Percentiles rank a stretch among this genome's conserved stretches.
These are phyloP conservation scores for Silene latifolia DNA, from an alignment of 148 eudicot genomes.

Conservation along the genomic window DNA sequence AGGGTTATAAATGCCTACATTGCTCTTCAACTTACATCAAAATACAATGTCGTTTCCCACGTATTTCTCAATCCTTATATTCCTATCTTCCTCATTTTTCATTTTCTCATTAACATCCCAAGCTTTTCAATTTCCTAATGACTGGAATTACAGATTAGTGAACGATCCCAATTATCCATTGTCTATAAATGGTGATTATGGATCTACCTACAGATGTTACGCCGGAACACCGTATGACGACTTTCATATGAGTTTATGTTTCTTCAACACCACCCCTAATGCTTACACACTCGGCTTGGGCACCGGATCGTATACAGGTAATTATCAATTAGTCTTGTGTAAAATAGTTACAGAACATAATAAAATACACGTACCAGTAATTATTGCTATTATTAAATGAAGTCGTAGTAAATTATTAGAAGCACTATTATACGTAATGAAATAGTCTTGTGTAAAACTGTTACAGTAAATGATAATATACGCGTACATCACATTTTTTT, in stretches of 20 bases:
- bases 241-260: slow-evolving; percentile 8
- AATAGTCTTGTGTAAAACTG: too few relatives aligned
- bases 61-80: background rate
- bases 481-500: too few relatives aligned
- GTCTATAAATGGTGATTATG: background rate
- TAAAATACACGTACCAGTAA: too few relatives aligned
- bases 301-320: background rate
- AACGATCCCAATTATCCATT: background rate
- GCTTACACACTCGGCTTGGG: slow-evolving; percentile 13
- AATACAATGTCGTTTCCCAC: background rate
- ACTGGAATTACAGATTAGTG: background rate
- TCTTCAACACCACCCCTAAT: slow-evolving; percentile 14
- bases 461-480: too few relatives aligned
- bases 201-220: slow-evolving; percentile 6
- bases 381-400: too few relatives aligned
- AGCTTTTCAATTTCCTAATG: background rate
- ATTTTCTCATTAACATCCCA: too few relatives aligned
- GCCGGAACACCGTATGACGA: slow-evolving; percentile 1
- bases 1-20: background rate
- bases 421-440: too few relatives aligned
- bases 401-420: too few relatives aligned
- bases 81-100: background rate
- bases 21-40: background rate
- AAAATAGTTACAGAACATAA: too few relatives aligned
- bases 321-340: too few relatives aligned